Evolutionary conservation across 371 early-diverging fungal genomes (phyloP).

Genomic region (Chytridium lagenaria): DNA sequence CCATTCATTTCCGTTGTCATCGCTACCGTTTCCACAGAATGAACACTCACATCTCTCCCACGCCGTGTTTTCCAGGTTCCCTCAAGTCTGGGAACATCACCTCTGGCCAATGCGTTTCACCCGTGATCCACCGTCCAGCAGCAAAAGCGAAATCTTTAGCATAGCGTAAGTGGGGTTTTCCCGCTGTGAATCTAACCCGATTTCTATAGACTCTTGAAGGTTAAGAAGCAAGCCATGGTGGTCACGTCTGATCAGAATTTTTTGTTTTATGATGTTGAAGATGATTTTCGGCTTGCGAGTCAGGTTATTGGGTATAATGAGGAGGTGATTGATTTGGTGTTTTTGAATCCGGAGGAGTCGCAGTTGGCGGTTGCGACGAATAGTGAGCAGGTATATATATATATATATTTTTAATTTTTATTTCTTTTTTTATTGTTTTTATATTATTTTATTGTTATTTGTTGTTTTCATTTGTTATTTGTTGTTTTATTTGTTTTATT

Average conservation of each 20-base stretch:
- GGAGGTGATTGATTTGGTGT: conserved; percentile 86
- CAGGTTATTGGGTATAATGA: conserved; percentile 96
- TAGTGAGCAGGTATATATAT: conserved; percentile 73
- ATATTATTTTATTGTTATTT: too few species aligned
- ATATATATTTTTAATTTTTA: too few species aligned
- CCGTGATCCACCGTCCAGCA: conserved; percentile 67
- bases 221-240: conserved; percentile 64
- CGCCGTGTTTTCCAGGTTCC: too few species aligned
- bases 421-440: too few species aligned
- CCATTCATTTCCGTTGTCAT: too few species aligned
- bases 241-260: conserved; percentile 92
- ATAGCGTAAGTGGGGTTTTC: conserved; percentile 56
- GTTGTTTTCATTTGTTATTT: too few species aligned
- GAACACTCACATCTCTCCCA: too few species aligned
- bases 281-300: conserved; percentile 64
- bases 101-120: conserved; percentile 65
- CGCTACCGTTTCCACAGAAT: too few species aligned
- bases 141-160: conserved; percentile 70
- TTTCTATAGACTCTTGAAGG: background rate
- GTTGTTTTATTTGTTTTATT: too few species aligned
- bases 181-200: conserved; percentile 8
- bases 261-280: conserved; percentile 67
- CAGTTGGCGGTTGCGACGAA: conserved; percentile 91
- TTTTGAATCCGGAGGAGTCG: conserved; percentile 72
- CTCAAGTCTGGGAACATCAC: conserved; percentile 76